These are phyloP conservation scores for Metschnikowia colocasiae DNA, from an alignment of 805 yeast genomes.

Conservation along the genomic window DNA sequence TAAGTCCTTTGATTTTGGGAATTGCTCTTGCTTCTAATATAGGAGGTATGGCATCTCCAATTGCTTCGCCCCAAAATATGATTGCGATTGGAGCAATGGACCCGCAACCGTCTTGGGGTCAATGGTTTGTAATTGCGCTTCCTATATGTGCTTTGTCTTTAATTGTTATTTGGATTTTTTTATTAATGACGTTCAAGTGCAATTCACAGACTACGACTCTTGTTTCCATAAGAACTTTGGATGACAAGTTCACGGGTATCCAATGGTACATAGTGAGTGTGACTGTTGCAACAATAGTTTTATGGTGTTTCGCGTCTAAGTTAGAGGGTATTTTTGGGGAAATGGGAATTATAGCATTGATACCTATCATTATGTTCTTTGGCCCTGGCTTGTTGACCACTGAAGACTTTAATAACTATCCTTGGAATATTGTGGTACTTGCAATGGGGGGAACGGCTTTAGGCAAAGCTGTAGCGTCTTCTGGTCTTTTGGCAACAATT, in stretches of 20 bases:
- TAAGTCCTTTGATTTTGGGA: conserved; percentile 41
- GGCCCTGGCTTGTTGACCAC: conserved; percentile 48
- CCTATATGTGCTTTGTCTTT: conserved; percentile 44
- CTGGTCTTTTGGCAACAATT: conserved; percentile 46
- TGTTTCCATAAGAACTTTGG: conserved; percentile 44
- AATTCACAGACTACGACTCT: conserved; percentile 46
- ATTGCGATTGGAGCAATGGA: conserved; percentile 50
- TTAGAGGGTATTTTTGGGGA: conserved; percentile 44
- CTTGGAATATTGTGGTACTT: conserved; percentile 52
- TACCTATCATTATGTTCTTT: conserved; percentile 47
- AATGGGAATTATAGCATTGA: conserved; percentile 45
- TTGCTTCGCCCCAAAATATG: conserved; percentile 54
- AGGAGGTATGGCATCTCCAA: conserved; percentile 56
- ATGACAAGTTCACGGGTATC: conserved; percentile 41
- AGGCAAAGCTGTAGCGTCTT: conserved; percentile 49
- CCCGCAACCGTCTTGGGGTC: conserved; percentile 55
- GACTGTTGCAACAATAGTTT: conserved; percentile 40
- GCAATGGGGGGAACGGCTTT: conserved; percentile 57
- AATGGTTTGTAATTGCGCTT: conserved; percentile 51
- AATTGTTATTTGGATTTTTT: conserved; percentile 44
- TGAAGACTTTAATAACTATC: conserved; percentile 49
- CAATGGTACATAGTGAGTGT: conserved; percentile 43
- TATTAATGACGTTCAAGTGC: conserved; percentile 52
- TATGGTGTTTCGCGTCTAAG: conserved; percentile 48
- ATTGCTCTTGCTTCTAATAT: conserved; percentile 51